phyloP scores from a whole-genome alignment of 306 rosid species.

The Glycine soja region DNA sequence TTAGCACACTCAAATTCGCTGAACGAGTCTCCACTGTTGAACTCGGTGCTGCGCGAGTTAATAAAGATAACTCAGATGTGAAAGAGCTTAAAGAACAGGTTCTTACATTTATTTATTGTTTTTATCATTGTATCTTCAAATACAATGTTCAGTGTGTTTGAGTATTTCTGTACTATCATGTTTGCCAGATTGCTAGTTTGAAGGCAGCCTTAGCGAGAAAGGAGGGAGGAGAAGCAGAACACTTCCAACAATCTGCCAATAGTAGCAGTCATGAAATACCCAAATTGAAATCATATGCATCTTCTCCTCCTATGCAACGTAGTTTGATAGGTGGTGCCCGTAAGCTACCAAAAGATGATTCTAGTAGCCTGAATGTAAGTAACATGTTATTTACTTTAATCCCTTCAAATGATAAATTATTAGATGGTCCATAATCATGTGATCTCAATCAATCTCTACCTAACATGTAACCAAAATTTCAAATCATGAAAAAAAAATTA shows the following conservation, averaged over 20 bases:
- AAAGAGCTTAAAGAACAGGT: constrained; percentile 97
- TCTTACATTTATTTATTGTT: background rate
- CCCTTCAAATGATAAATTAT: background rate
- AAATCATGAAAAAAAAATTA: background rate
- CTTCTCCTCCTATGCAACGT: constrained; percentile 68
- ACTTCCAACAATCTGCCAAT: constrained; percentile 50
- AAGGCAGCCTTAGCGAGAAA: constrained; percentile 83
- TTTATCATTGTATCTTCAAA: background rate
- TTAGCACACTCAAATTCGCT: constrained; percentile 94
- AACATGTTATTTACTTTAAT: constrained; percentile 28
- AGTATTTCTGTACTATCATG: background rate
- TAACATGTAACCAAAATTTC: background rate
- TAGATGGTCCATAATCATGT: background rate
- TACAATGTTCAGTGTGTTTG: background rate
- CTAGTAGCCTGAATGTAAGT: constrained; percentile 68
- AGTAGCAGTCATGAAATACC: constrained; percentile 57
- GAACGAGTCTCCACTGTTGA: constrained; percentile 89
- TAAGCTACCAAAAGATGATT: constrained; percentile 64
- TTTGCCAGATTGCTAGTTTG: constrained; percentile 69
- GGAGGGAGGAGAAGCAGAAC: constrained; percentile 70
- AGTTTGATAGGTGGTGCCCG: constrained; percentile 51
- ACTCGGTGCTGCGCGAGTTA: constrained; percentile 85
- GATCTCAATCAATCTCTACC: background rate
- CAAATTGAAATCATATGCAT: constrained; percentile 59
- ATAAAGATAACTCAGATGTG: constrained; percentile 73